Evolutionary conservation across 306 rosid species (phyloP), one percentile per base, ranked within the genome.

Genomic region (Fragaria nilgerrensis): DNA sequence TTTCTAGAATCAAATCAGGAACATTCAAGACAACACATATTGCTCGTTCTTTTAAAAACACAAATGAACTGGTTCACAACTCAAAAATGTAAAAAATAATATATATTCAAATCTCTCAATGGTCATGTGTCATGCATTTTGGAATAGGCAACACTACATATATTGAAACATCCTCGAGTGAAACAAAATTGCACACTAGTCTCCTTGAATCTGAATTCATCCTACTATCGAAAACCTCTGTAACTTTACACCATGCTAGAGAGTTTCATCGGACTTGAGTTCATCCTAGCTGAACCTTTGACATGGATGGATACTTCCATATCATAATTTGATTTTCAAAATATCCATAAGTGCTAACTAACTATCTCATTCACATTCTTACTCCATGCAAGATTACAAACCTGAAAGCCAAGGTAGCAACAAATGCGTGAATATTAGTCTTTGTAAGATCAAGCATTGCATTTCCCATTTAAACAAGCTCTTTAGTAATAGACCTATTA

Each of bases 381-480:
- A 82, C 98, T 96, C 99, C 99, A 96, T 47, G 89, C 89, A 69
- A 96, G 99, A 83, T 92, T 96, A 84, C 98, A 96, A 2, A 92
- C 99, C 98, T 94, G 85, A 68, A 80, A 9, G 50, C 75, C 75
- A 48, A 68, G 49, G 48, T 27, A 62, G 48, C 41, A 32, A 41
- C 77, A 9, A 37, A n/a, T 37, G 58, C 59, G n/a, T 53, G 43
- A 39, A 72, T 34, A 55, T 2, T 8, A 58, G 39, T 53, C 48
- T 20, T 78, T 29, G 29, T 66, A 41, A 14, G 56, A 59, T 79
- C 84, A 81, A 80, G 7, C 70, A 63, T 71, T 56, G 10, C 41
- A 39, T 64, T 62, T 29, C 17, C 74, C 36, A 50, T 39, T 63
- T n/a, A 14, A 39, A 29, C 5, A 9, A 48, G 70, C 10, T 16